Base-by-base conservation (phyloP, 140 eudicot genomes). In the Stevia rebaudiana region DNA sequence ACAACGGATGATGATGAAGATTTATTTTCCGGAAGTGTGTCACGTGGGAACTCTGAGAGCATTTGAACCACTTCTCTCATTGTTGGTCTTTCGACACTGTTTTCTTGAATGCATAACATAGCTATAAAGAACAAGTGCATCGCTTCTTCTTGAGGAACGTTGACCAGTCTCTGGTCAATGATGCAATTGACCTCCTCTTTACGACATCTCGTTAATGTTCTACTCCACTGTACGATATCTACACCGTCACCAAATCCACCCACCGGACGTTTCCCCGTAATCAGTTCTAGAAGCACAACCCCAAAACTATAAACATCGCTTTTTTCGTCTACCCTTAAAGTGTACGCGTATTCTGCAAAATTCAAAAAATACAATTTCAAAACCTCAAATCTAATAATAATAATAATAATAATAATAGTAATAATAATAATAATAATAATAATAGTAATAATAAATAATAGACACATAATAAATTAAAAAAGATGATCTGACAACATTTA, bases 171-270 rank as follows among this genome's bases (percentile, higher is more conserved):
- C 1, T 77, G 72, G 59, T 92, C 99, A 3, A 88, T 47, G 8
- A 92, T 63, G 12, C 76, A 46, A 31, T 19, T 35, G 11, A 83
- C 94, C 44, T 85, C 76, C 18, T 85, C 94, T 33, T 68, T 88
- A 3, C 81, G 80, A 43, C 86, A 68, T 41, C 79, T 81, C 3
- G 96, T 88, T 21, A 74, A 63, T 7, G 57, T 41, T 59, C 73
- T 85, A 8, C 74, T 60, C 96, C 96, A 88, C 62, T 88, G 94
- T 68, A 88, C 99, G 15, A 92, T 92, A 63, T 92, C 96, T 24
- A 92, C 98, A 22, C 96, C 99, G 39, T 88, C 99, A 7, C 97
- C 99, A 61, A 92, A 88, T 11, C 88, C 95, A 2, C 99, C 99
- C 0, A 92, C 95, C 0, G 99, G 94, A 0, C 84, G 85, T 0